Evolutionary conservation across 176 grass and related monocot genomes (phyloP).

Genomic region (Eremochloa ophiuroides): DNA sequence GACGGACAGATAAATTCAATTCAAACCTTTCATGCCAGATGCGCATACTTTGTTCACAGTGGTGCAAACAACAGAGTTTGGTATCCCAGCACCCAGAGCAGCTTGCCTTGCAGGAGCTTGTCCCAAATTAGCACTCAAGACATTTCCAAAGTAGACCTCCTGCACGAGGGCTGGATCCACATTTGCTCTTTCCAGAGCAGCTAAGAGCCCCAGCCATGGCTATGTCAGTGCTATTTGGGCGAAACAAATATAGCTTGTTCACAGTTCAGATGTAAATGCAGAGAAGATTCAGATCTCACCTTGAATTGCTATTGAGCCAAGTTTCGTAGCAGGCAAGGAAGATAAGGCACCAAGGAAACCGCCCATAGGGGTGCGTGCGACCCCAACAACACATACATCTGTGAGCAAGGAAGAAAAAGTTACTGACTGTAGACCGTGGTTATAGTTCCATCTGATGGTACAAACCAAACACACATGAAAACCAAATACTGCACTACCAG

Average conservation of each 20-base stretch:
- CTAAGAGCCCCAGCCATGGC: conserved; percentile 16
- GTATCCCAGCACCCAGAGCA: conserved; percentile 80
- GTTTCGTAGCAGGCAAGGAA: conserved; percentile 84
- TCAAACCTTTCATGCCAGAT: conserved; percentile 89
- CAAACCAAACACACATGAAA: not conserved
- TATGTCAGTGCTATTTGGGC: not conserved
- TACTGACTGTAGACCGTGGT: not conserved
- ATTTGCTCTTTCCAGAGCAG: conserved; percentile 70
- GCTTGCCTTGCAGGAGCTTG: conserved; percentile 89
- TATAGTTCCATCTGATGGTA: not conserved
- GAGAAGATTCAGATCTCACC: conserved; percentile 28
- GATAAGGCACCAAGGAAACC: conserved; percentile 81
- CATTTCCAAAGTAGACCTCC: conserved; percentile 90
- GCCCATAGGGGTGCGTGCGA: conserved; percentile 85
- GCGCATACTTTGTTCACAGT: conserved; percentile 93
- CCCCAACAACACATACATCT: conserved; percentile 90
- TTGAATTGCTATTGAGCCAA: conserved; percentile 74
- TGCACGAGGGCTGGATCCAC: conserved; percentile 79
- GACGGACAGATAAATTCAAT: not conserved
- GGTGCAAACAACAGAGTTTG: conserved; percentile 75
- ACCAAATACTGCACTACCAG: not conserved
- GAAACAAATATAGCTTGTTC: not conserved
- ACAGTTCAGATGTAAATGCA: not conserved
- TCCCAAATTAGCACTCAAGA: conserved; percentile 92
- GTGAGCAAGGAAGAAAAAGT: conserved; percentile 14